Conservation (phyloP, 805 yeast species). For the Ogataea methylovora region DNA sequence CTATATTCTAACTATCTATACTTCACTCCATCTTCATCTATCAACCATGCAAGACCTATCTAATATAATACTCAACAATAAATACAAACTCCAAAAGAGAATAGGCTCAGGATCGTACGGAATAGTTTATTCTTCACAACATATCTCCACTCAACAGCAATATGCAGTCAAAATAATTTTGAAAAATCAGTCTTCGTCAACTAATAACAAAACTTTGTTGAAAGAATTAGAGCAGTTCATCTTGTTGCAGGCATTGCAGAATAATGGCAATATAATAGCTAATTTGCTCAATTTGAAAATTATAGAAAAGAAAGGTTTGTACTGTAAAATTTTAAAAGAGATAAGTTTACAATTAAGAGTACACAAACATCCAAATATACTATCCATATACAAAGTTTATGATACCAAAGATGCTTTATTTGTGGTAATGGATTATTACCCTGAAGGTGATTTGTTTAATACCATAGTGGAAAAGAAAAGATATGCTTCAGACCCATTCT, state of each 20-base stretch:
- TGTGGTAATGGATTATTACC: slow-evolving; percentile 79
- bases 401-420: slow-evolving; percentile 53
- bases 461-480: slow-evolving; percentile 72
- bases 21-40: too few species aligned
- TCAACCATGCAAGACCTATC: slow-evolving; percentile 23
- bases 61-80: slow-evolving; percentile 24
- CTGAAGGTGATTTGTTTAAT: slow-evolving; percentile 80
- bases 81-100: slow-evolving; percentile 36
- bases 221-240: slow-evolving; percentile 21
- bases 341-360: slow-evolving; percentile 67
- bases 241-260: slow-evolving; percentile 14
- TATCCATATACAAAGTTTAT: slow-evolving; percentile 66
- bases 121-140: slow-evolving; percentile 62
- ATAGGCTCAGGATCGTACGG: slow-evolving; percentile 88
- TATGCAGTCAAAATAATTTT: slow-evolving; percentile 70
- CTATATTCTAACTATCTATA: too few species aligned
- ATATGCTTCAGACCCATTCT: slow-evolving; percentile 44
- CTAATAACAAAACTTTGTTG: slow-evolving; percentile 22
- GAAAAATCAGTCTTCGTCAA: slow-evolving; percentile 32
- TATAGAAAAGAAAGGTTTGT: slow-evolving; percentile 25
- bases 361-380: slow-evolving; percentile 72
- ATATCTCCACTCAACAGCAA: slow-evolving; percentile 37
- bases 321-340: slow-evolving; percentile 47
- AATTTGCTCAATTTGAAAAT: slow-evolving; percentile 28
- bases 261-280: slow-evolving; percentile 19